These are phyloP conservation scores for Ophiorrhiza pumila DNA, from an alignment of 257 asterid species.

Conservation along the genomic window DNA sequence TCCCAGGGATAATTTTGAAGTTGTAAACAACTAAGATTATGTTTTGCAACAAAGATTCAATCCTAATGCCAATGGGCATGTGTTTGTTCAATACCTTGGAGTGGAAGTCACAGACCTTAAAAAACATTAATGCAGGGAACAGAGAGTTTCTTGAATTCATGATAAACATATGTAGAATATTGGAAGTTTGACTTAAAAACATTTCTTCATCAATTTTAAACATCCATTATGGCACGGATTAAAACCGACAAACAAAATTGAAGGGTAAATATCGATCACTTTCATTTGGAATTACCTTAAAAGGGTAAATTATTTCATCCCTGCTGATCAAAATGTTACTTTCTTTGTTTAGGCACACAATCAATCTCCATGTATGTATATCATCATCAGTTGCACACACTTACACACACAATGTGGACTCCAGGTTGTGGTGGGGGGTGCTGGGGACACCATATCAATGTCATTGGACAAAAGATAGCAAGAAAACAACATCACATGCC, in stretches of 20 bases:
- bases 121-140: too few species aligned
- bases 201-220: background rate
- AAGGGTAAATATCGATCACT: background rate
- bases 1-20: background rate
- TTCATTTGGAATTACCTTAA: background rate
- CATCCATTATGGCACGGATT: background rate
- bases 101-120: too few species aligned
- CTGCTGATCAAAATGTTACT: background rate
- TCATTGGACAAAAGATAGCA: background rate
- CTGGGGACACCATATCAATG: constrained; percentile 7
- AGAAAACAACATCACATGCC: constrained; percentile 15
- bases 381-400: background rate
- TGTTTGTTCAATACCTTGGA: too few species aligned
- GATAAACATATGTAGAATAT: too few species aligned
- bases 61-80: background rate
- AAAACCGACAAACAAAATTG: background rate
- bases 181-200: too few species aligned
- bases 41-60: background rate
- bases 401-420: constrained; percentile 14
- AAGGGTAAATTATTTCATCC: background rate
- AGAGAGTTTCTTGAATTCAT: too few species aligned
- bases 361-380: background rate
- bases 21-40: background rate
- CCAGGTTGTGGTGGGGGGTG: constrained; percentile 10
- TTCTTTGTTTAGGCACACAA: constrained; percentile 7